Evolutionary conservation across 176 grass and related monocot species (phyloP).

Genomic region (Echinochloa phyllopogon): DNA sequence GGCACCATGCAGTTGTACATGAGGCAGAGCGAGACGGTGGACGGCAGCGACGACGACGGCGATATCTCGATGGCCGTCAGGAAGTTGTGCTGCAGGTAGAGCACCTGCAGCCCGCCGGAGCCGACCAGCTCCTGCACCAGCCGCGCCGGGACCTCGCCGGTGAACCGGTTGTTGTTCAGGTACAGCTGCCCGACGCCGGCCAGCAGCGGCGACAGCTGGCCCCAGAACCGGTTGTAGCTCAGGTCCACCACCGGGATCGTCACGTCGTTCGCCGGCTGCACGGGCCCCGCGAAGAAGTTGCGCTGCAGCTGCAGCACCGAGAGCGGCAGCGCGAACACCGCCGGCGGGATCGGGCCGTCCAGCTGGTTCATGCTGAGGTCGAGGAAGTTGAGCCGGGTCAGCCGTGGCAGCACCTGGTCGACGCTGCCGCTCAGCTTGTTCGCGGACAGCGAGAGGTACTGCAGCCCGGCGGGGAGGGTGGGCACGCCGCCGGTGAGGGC

Average conservation of each 20-base stretch:
- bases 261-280: conserved; percentile 66
- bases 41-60: conserved; percentile 72
- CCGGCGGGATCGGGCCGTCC: conserved; percentile 63
- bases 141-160: conserved; percentile 78
- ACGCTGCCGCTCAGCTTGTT: conserved; percentile 66
- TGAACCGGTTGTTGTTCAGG: conserved; percentile 97
- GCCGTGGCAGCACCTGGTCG: conserved; percentile 51
- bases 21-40: conserved; percentile 79
- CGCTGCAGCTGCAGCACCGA: conserved; percentile 88
- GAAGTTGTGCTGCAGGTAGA: conserved; percentile 99
- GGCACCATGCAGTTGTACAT: conserved; percentile 99
- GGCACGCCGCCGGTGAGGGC: conserved; percentile 62
- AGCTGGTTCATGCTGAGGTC: conserved; percentile 91
- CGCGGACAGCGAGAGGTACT: conserved; percentile 77
- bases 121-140: conserved; percentile 86
- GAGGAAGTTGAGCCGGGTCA: conserved; percentile 70
- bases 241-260: conserved; percentile 77
- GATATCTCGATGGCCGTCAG: conserved; percentile 84
- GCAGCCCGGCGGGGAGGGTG: conserved; percentile 54
- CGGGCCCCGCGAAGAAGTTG: conserved; percentile 72
- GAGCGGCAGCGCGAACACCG: conserved; percentile 72
- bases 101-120: conserved; percentile 69
- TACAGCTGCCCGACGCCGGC: conserved; percentile 78
- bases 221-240: conserved; percentile 87
- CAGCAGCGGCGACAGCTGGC: conserved; percentile 71